Conservation (phyloP, 495 filamentous ascomycete genomes). For the Aspergillus sparsus region DNA sequence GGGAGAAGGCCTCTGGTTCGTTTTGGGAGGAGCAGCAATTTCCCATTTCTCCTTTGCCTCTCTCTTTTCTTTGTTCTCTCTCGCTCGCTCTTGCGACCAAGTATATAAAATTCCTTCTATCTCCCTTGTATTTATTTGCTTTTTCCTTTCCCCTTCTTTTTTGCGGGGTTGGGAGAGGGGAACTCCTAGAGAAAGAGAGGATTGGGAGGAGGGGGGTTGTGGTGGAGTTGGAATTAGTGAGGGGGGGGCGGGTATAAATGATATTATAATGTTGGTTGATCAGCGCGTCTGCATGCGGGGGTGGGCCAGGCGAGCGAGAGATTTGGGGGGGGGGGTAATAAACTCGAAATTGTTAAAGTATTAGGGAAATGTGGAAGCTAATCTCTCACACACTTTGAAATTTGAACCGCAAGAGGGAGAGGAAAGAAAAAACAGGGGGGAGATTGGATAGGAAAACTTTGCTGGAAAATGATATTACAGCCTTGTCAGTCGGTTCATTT, state of each 20-base stretch:
- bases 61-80: background rate
- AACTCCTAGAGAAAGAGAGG: background rate
- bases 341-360: too few species aligned
- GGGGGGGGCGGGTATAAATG: too few species aligned
- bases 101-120: too few species aligned
- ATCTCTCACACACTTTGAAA: too few species aligned
- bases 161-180: background rate
- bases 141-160: background rate
- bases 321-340: too few species aligned
- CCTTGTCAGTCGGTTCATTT: too few species aligned
- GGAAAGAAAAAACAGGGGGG: too few species aligned
- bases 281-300: background rate
- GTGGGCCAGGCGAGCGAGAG: too few species aligned
- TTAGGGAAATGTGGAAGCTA: too few species aligned
- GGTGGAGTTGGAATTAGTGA: background rate
- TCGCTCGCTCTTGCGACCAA: background rate
- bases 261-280: background rate
- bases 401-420: too few species aligned
- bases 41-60: constrained; percentile 54
- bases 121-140: background rate
- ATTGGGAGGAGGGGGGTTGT: background rate
- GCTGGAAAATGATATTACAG: too few species aligned
- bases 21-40: constrained; percentile 69
- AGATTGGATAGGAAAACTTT: too few species aligned
- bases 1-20: constrained; percentile 55